Evolutionary conservation across 2,329 filamentous ascomycete genomes (phyloP).

Genomic region (Aspergillus brasiliensis): DNA sequence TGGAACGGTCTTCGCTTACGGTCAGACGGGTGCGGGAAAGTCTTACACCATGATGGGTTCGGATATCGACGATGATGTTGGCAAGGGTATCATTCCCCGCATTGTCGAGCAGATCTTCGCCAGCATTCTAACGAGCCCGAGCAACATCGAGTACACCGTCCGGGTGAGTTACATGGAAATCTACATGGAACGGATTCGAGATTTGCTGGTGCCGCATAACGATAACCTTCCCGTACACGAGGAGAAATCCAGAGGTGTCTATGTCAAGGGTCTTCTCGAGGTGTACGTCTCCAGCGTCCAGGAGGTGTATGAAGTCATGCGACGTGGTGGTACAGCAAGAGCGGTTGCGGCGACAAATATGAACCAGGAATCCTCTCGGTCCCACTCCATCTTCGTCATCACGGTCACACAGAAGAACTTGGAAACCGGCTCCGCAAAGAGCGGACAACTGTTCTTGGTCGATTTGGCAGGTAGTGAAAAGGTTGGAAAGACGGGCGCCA

Average conservation of each 20-base stretch:
- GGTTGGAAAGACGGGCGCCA: conserved; percentile 96
- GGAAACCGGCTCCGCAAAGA: conserved; percentile 93
- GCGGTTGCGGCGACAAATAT: conserved; percentile 97
- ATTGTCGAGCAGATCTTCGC: conserved; percentile 98
- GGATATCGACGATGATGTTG: conserved; percentile 85
- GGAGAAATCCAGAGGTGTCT: conserved; percentile 93
- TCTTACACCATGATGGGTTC: conserved; percentile 99
- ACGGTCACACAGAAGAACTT: conserved; percentile 98
- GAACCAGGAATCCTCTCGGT: conserved; percentile 98
- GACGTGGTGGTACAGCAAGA: conserved; percentile 83
- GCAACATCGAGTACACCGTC: conserved; percentile 97
- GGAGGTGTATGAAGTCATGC: conserved; percentile 96
- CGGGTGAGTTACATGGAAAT: conserved; percentile 99
- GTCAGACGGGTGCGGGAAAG: conserved; percentile 97
- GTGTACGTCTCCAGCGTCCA: conserved; percentile 94
- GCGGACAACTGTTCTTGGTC: conserved; percentile 93
- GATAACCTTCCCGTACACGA: conserved; percentile 98
- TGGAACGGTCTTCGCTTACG: conserved; percentile 97
- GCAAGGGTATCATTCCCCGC: conserved; percentile 91
- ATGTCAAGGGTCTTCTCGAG: conserved; percentile 92
- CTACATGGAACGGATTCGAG: conserved; percentile 98
- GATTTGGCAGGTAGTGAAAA: conserved; percentile 98
- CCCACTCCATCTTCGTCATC: conserved; percentile 97
- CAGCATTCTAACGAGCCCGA: conserved; percentile 87
- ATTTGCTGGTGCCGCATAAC: conserved; percentile 88